Percentiles rank a stretch among this genome's conserved stretches.
Conservation (phyloP, 768 basidiomycete species). For the Tylopilus sp. region DNA sequence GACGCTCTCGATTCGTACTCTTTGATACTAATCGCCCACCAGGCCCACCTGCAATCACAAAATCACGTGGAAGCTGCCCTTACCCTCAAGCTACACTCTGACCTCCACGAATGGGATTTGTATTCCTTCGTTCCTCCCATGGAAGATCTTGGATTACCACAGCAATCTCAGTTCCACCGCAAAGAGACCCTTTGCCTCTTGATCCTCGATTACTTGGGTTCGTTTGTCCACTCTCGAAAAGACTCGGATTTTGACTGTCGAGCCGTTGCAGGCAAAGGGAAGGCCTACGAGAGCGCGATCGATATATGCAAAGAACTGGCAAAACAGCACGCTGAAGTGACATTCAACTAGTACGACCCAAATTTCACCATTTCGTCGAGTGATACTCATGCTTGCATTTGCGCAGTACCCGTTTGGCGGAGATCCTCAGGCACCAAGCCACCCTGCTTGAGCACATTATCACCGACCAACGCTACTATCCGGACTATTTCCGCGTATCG, state of each 20-base stretch:
- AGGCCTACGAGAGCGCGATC: slow-evolving; percentile 95
- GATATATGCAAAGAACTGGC: slow-evolving; percentile 91
- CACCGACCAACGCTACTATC: slow-evolving; percentile 77
- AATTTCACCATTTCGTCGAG: not conserved
- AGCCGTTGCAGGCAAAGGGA: slow-evolving; percentile 70
- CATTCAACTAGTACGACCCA: slow-evolving; percentile 79
- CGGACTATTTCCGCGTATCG: slow-evolving; percentile 90
- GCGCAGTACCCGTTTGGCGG: slow-evolving; percentile 72
- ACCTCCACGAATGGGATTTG: slow-evolving; percentile 88
- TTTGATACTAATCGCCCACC: slow-evolving; percentile 14
- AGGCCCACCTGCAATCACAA: slow-evolving; percentile 88
- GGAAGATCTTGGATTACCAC: slow-evolving; percentile 85
- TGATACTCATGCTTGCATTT: slow-evolving; percentile 7
- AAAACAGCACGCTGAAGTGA: slow-evolving; percentile 81
- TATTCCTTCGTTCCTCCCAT: slow-evolving; percentile 79
- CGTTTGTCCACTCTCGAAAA: slow-evolving; percentile 13
- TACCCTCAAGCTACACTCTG: slow-evolving; percentile 90
- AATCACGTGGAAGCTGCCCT: slow-evolving; percentile 93
- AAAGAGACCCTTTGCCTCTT: slow-evolving; percentile 90
- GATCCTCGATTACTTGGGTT: slow-evolving; percentile 92
- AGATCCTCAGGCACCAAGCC: slow-evolving; percentile 86
- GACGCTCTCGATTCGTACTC: not conserved
- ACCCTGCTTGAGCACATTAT: slow-evolving; percentile 83
- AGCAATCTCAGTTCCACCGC: slow-evolving; percentile 90
- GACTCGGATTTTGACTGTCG: slow-evolving; percentile 1